Base-by-base conservation (phyloP, 768 basidiomycete genomes). In the Phaeotremella skinneri region DNA sequence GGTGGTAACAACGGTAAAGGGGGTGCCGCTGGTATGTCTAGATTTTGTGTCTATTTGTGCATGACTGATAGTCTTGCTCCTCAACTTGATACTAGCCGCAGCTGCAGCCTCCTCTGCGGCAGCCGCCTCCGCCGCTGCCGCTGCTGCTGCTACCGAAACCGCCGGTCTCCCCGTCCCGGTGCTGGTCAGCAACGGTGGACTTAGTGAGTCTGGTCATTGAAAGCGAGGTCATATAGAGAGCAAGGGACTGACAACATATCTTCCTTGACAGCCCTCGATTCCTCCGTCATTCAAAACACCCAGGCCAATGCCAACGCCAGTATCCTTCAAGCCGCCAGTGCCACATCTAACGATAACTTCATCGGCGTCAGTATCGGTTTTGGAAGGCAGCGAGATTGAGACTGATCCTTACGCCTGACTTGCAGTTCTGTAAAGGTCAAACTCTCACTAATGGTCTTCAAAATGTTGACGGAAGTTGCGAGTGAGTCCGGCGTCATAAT, bases 301-400 rank as follows among this genome's bases (percentile, higher is more conserved):
- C 42, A 39, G 13, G 64, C 64, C n/a, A 58, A 58, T 29, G 59
- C 53, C 6, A 59, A 63, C 41, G 58, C 61, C 14, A 49, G 59
- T 4, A 57, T 52, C 50, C 83, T 83, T 39, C 83, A 84, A 70
- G 81, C 81, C 55, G 75, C 82, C 2, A 84, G 82, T 4, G 72
- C 81, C 52, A 83, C 82, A 1, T 82, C 82, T 14, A 78, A 74
- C 20, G 85, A 86, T 78, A 86, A 86, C 80, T 86, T 83, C 55
- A 64, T 65, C 34, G 58, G 59, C 42, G 63, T 63, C 32, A 52
- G 26, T 56, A 21, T 30, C 17, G 4, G n/a, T 11, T 23, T 55
- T 4, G 17, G 20, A 5, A 25, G 6, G 26, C 53, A 23, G 29
- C 16, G 58, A 20, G 20, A 16, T 3, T 21, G 9, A 26, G 5